A percentile compares a stretch with the other conserved stretches of the same genome.
These are phyloP conservation scores for Teratosphaeria destructans DNA, from an alignment of 2,329 filamentous ascomycete species.

Conservation along the genomic window DNA sequence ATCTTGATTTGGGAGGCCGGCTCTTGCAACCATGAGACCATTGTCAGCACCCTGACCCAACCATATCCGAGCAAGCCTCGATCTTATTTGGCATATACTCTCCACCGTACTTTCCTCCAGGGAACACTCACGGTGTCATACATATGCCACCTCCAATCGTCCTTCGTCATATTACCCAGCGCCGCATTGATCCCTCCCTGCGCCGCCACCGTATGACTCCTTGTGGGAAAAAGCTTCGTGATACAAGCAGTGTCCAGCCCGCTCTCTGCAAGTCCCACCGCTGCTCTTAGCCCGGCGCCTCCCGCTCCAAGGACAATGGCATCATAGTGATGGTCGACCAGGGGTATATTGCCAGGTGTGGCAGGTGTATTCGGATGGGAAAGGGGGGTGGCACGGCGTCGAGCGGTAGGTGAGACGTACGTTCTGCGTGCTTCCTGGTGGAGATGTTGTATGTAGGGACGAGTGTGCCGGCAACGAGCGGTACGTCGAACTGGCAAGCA, in stretches of 20 bases:
- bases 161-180: slow-evolving; percentile 45
- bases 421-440: not conserved
- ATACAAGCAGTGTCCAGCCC: slow-evolving; percentile 57
- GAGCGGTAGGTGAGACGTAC: slow-evolving; percentile 1
- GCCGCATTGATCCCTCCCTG: slow-evolving; percentile 55
- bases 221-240: slow-evolving; percentile 50
- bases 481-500: not conserved
- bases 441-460: not conserved
- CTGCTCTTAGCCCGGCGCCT: slow-evolving; percentile 53
- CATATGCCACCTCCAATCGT: slow-evolving; percentile 52
- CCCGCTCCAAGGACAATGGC: slow-evolving; percentile 43
- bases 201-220: slow-evolving; percentile 56
- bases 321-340: slow-evolving; percentile 97
- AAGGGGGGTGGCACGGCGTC: slow-evolving; percentile 18
- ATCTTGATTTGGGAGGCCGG: slow-evolving; percentile 40
- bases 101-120: not conserved
- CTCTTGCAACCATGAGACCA: slow-evolving; percentile 32
- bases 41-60: not conserved
- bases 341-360: slow-evolving; percentile 57
- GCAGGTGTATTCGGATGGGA: slow-evolving; percentile 1
- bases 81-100: not conserved
- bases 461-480: too few relatives aligned
- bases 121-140: slow-evolving; percentile 37
- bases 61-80: not conserved
- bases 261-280: slow-evolving; percentile 53